phyloP scores from a whole-genome alignment of 2,329 filamentous ascomycete genomes.

The Aspergillus glaucus region DNA sequence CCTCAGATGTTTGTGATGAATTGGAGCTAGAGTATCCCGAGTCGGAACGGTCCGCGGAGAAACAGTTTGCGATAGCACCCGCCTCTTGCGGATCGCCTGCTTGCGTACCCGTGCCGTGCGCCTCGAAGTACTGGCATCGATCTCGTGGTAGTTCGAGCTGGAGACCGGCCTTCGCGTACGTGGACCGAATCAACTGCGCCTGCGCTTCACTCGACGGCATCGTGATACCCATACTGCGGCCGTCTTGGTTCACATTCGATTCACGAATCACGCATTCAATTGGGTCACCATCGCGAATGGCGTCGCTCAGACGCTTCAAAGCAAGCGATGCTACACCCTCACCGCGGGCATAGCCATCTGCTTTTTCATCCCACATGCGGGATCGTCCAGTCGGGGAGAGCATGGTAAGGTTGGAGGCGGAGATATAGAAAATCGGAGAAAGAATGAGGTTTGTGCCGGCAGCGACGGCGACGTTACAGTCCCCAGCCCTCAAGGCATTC shows the following conservation, averaged over 20 bases:
- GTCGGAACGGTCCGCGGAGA: too few relatives aligned
- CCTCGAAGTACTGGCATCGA: constrained; percentile 40
- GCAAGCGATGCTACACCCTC: constrained; percentile 49
- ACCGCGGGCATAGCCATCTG: constrained; percentile 47
- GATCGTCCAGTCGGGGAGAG: constrained; percentile 50
- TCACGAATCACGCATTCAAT: constrained; percentile 37
- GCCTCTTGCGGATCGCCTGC: constrained; percentile 28
- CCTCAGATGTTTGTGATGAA: too few relatives aligned
- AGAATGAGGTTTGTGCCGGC: constrained; percentile 20
- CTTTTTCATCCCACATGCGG: constrained; percentile 42
- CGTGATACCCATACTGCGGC: constrained; percentile 29
- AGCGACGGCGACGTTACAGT: constrained; percentile 18
- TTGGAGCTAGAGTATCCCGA: too few relatives aligned
- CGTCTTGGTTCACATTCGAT: constrained; percentile 32
- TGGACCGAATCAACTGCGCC: constrained; percentile 31
- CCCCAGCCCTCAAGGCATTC: constrained; percentile 18
- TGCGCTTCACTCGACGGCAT: constrained; percentile 34
- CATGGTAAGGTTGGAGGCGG: constrained; percentile 30
- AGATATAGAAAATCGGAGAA: constrained; percentile 20
- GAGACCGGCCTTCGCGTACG: constrained; percentile 35
- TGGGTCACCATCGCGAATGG: constrained; percentile 42
- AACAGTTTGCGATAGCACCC: constrained; percentile 11
- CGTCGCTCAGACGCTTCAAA: constrained; percentile 46
- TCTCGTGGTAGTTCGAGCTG: constrained; percentile 19
- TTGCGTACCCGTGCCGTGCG: constrained; percentile 40